Evolutionary conservation across 2,329 filamentous ascomycete genomes (phyloP).

Genomic region (Celoporthe dispersa): DNA sequence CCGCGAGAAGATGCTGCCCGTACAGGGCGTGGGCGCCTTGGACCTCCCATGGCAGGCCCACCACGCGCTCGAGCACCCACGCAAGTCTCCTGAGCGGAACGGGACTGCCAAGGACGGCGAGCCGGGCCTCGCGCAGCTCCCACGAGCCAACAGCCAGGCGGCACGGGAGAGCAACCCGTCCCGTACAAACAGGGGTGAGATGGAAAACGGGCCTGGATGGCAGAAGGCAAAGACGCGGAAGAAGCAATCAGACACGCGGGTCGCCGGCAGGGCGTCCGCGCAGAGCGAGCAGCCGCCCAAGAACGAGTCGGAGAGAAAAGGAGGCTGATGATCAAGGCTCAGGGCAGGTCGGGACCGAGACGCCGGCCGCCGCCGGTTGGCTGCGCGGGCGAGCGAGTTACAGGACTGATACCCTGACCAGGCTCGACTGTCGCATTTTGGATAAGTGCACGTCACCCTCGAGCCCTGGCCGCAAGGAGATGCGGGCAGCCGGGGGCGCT

Average conservation of each 20-base stretch:
- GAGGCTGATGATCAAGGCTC: constrained; percentile 52
- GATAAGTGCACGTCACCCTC: constrained; percentile 23
- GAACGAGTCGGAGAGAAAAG: constrained; percentile 65
- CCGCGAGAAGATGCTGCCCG: constrained; percentile 39
- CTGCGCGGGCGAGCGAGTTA: background rate
- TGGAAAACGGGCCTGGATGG: constrained; percentile 53
- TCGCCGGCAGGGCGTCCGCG: constrained; percentile 45
- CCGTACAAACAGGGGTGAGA: constrained; percentile 59
- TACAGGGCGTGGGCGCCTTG: constrained; percentile 26
- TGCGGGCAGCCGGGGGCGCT: constrained; percentile 6
- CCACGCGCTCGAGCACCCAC: constrained; percentile 21
- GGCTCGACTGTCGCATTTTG: constrained; percentile 24
- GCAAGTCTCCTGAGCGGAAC: constrained; percentile 30
- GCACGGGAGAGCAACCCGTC: constrained; percentile 57
- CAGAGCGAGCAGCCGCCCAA: constrained; percentile 60
- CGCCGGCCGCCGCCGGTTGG: background rate
- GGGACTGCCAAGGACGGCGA: constrained; percentile 36
- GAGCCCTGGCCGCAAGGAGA: constrained; percentile 3
- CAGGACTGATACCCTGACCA: background rate
- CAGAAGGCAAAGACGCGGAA: constrained; percentile 63
- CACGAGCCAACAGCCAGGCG: constrained; percentile 44
- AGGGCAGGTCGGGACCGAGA: background rate
- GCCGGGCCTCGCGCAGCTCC: constrained; percentile 34
- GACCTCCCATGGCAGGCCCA: constrained; percentile 27
- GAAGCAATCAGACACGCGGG: constrained; percentile 55